Percentiles rank a stretch among this genome's conserved stretches.
Evolutionary conservation across 2,329 filamentous ascomycete genomes (phyloP).

Genomic region (Polytolypa hystricis): DNA sequence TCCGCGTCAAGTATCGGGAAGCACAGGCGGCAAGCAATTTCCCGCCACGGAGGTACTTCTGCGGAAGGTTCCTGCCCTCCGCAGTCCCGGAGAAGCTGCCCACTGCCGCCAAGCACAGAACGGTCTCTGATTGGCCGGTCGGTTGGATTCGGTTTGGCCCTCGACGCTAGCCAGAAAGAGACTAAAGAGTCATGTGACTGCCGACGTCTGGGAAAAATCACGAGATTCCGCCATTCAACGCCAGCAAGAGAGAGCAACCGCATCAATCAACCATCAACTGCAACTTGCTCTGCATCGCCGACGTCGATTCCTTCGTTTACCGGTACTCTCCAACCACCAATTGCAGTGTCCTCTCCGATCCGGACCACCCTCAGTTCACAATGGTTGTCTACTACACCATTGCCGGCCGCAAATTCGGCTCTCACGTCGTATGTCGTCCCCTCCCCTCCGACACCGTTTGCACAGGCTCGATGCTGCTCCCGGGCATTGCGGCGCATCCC

Average conservation of each 20-base stretch:
- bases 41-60: neutral
- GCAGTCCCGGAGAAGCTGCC: neutral
- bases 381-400: slow-evolving; percentile 44
- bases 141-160: slow-evolving; percentile 6
- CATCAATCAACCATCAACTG: neutral
- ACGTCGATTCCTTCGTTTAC: neutral
- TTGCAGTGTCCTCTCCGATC: slow-evolving; percentile 2
- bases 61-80: neutral
- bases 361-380: slow-evolving; percentile 21
- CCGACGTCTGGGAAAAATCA: neutral
- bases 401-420: slow-evolving; percentile 42
- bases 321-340: neutral
- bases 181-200: slow-evolving; percentile 8
- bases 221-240: neutral
- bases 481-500: slow-evolving; percentile 17
- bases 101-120: neutral
- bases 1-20: no score
- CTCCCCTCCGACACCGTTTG: slow-evolving; percentile 6
- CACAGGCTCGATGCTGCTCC: slow-evolving; percentile 2
- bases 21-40: no score
- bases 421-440: slow-evolving; percentile 37
- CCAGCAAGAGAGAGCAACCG: neutral
- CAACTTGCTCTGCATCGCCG: neutral
- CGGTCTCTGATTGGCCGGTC: slow-evolving; percentile 6
- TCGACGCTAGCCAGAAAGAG: neutral